Base-by-base conservation (phyloP, 1,284 basidiomycete species). In the Xerocomus cyaneibrunnescens region DNA sequence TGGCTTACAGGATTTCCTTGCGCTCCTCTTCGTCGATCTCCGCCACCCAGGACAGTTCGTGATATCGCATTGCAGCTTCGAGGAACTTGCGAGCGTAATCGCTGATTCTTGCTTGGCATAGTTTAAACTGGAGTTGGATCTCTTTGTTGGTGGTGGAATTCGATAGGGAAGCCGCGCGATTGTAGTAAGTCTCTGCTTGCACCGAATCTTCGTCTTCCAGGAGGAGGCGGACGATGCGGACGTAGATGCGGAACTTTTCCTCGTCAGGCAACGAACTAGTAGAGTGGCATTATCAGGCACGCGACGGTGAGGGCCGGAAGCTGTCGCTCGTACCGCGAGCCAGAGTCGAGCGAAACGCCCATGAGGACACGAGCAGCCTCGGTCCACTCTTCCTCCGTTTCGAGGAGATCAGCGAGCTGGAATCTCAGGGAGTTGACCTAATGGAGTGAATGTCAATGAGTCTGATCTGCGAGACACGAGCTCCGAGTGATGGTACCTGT, bases 101-200 rank as follows among this genome's bases (percentile, higher is more conserved):
- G 58, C 88, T 90, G 62, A 99, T 89, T 37, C 94, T 81, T 10
- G 97, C 97, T 74, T 94, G 92, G 59, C 87, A 94, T 23, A 95
- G 80, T 67, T 92, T 93, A 75, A 89, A 94, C 50, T 85, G 77
- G 16, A 95, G 79, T 32, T 85, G 76, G 10, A 85, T 88, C 64
- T 88, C 89, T 64, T 83, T 84, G 71, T 96, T 84, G 17, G 76
- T 78, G 13, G 86, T 81, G 16, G 84, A 82, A 67, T 93, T 89
- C 31, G 93, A 85, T 25, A 98, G 80, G 34, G 94, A 80, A 10
- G 91, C 90, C n/a, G 97, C 96, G 47, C 96, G 89, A 64, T 95
- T 96, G 69, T 97, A 94, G 71, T 94, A 98, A 7, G 91, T 89
- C 68, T 99, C 96, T 34, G 97, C 97, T 68, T 92, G 89, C 0